phyloP scores from a whole-genome alignment of 257 asterid genomes.

The Buddleja alternifolia region DNA sequence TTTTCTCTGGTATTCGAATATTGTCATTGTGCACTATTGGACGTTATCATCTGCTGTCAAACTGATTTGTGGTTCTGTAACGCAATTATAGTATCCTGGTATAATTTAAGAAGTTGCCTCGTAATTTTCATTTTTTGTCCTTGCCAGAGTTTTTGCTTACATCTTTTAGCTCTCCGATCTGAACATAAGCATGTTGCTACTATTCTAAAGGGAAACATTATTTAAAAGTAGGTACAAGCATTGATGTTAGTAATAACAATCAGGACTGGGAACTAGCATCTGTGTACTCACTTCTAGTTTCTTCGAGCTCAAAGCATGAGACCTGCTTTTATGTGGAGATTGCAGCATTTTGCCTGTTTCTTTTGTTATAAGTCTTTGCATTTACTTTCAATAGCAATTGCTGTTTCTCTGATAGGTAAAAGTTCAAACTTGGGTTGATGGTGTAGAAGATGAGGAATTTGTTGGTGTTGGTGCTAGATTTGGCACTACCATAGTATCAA shows the following conservation, averaged over 20 bases:
- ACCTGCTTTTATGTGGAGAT: too few species aligned
- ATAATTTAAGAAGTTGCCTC: too few species aligned
- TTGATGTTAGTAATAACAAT: not conserved
- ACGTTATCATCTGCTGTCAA: too few species aligned
- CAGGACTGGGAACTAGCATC: not conserved
- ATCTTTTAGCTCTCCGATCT: not conserved
- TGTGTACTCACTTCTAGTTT: not conserved
- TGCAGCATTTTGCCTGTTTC: too few species aligned
- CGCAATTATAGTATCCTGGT: too few species aligned
- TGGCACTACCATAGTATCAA: constrained; percentile 76
- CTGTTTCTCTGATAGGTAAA: constrained; percentile 61
- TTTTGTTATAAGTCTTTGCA: too few species aligned
- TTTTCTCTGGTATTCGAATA: too few species aligned
- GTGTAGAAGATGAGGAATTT: constrained; percentile 69
- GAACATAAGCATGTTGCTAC: not conserved
- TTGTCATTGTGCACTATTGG: too few species aligned
- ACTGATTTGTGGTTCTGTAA: too few species aligned
- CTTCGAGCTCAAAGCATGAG: constrained; percentile 7
- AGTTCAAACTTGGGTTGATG: constrained; percentile 92
- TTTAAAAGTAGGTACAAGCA: not conserved
- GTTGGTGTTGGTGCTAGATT: constrained; percentile 97
- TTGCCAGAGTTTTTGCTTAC: constrained; percentile 1
- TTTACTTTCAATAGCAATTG: not conserved
- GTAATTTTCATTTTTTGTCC: too few species aligned
- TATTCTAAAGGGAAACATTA: not conserved